Conservation (phyloP, 257 asterid genomes). For the Petrea volubilis region DNA sequence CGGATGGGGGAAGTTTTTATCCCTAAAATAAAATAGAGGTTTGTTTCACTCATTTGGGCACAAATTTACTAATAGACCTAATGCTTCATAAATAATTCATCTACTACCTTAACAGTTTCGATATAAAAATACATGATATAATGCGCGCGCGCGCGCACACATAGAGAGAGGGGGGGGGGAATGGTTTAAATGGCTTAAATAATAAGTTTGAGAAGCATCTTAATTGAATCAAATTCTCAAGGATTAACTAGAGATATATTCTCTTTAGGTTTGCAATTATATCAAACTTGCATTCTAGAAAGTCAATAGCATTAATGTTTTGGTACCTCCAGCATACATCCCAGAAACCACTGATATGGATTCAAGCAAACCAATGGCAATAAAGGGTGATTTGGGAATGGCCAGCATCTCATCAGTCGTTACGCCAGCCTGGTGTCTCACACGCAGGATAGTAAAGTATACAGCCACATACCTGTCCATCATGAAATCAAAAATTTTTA, state of each 20-base stretch:
- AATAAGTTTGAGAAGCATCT: background rate
- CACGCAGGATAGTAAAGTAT: conserved; percentile 44
- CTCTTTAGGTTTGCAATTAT: background rate
- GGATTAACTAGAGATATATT: background rate
- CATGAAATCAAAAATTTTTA: conserved; percentile 17
- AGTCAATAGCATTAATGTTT: background rate
- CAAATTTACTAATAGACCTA: background rate
- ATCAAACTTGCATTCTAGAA: background rate
- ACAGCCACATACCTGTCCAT: conserved; percentile 52
- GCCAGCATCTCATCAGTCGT: conserved; percentile 71
- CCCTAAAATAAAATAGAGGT: background rate
- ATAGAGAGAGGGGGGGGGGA: background rate
- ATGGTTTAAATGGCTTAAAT: background rate
- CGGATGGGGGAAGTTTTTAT: no score
- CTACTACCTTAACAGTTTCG: background rate
- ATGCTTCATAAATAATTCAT: background rate
- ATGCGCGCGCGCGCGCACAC: background rate
- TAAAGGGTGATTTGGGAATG: conserved; percentile 53
- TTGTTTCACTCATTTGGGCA: background rate
- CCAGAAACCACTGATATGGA: conserved; percentile 54
- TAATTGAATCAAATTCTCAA: background rate
- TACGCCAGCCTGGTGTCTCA: conserved; percentile 55
- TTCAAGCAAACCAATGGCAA: conserved; percentile 63
- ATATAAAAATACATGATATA: background rate
- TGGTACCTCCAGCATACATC: conserved; percentile 72